Evolutionary conservation across 805 yeast genomes (phyloP).

Genomic region (Komagataella mondaviorum): DNA sequence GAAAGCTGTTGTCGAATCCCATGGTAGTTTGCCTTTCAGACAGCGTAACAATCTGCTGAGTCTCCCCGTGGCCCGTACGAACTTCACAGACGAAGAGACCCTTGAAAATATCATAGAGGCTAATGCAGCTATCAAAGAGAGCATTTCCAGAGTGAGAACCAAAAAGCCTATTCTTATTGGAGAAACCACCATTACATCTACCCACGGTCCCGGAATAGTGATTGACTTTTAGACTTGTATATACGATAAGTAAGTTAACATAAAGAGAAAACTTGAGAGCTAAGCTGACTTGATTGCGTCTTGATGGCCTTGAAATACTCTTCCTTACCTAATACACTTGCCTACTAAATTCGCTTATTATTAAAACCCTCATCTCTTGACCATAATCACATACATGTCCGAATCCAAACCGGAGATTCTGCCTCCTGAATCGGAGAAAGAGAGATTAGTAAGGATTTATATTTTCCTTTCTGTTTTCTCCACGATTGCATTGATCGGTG

Average conservation of each 20-base stretch:
- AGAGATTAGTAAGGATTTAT: not conserved
- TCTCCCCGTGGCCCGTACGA: constrained; percentile 64
- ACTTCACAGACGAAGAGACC: constrained; percentile 66
- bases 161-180: constrained; percentile 64
- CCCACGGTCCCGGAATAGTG: constrained; percentile 71
- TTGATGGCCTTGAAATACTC: not conserved
- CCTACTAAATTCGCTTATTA: not conserved
- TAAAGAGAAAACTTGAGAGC: not conserved
- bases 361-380: not conserved
- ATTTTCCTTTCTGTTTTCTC: not conserved
- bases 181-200: constrained; percentile 50
- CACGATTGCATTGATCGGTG: constrained; percentile 22
- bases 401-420: not conserved
- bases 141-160: constrained; percentile 39
- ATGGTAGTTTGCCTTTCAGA: constrained; percentile 68
- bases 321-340: not conserved
- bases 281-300: constrained; percentile 1
- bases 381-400: not conserved
- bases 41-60: constrained; percentile 50
- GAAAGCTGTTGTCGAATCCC: constrained; percentile 34
- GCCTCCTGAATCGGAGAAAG: not conserved
- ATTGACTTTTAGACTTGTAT: constrained; percentile 27
- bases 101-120: constrained; percentile 59
- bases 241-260: not conserved
- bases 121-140: constrained; percentile 42